phyloP scores from a whole-genome alignment of 805 yeast species.

The Sugiyamaella valdiviana region DNA sequence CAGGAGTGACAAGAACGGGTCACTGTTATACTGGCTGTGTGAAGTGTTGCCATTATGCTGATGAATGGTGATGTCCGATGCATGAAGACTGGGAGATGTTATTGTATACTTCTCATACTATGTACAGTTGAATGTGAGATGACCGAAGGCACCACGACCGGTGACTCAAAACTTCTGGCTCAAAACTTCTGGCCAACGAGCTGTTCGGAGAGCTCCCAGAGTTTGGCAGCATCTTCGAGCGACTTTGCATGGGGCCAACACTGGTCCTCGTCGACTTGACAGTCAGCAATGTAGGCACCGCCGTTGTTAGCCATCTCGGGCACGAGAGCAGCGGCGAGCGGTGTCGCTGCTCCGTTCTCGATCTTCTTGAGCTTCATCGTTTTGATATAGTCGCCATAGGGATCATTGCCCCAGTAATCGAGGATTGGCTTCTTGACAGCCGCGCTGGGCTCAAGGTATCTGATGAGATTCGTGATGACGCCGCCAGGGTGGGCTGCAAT shows the following conservation, averaged over 20 bases:
- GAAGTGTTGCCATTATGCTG: too few species aligned
- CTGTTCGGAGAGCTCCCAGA: conserved; percentile 11
- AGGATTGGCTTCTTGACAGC: too few species aligned
- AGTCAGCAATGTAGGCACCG: conserved; percentile 6
- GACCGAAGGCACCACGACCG: too few species aligned
- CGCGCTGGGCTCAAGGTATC: neutral
- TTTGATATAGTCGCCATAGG: neutral
- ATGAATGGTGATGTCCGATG: too few species aligned
- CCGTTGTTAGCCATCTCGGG: neutral
- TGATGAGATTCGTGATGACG: conserved; percentile 4
- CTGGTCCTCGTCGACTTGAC: conserved; percentile 1
- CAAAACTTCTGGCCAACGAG: conserved; percentile 7
- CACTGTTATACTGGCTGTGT: too few species aligned
- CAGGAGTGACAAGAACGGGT: too few species aligned
- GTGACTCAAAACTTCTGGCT: too few species aligned
- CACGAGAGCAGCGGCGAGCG: conserved; percentile 5
- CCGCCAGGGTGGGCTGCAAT: conserved; percentile 9
- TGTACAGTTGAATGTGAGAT: too few species aligned
- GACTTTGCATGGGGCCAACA: conserved; percentile 2
- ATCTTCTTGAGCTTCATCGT: neutral
- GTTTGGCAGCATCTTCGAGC: conserved; percentile 7
- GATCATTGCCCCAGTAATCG: conserved; percentile 2
- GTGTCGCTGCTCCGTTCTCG: conserved; percentile 2
- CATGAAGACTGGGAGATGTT: too few species aligned
- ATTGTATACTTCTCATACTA: too few species aligned